These are phyloP conservation scores for Fusarium citri DNA, from an alignment of 2,329 filamentous ascomycete genomes.

Conservation along the genomic window DNA sequence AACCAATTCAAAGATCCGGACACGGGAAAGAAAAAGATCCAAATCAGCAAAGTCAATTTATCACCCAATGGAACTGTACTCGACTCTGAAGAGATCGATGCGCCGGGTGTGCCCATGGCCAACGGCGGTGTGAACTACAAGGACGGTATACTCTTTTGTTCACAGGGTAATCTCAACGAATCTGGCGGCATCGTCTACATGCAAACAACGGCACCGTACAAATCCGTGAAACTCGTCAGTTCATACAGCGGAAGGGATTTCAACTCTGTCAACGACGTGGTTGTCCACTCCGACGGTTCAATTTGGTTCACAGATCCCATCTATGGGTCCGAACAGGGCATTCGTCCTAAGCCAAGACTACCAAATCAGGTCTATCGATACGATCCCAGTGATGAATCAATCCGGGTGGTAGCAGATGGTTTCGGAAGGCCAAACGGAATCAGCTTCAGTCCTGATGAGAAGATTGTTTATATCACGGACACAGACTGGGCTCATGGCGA, in stretches of 20 bases:
- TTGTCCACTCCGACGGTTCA: slow-evolving; percentile 55
- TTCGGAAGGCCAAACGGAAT: slow-evolving; percentile 61
- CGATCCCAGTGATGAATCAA: slow-evolving; percentile 52
- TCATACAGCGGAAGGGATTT: slow-evolving; percentile 59
- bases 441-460: slow-evolving; percentile 59
- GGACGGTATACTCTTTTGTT: slow-evolving; percentile 55
- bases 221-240: slow-evolving; percentile 47
- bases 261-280: slow-evolving; percentile 63
- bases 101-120: slow-evolving; percentile 54
- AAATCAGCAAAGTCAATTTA: slow-evolving; percentile 47
- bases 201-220: slow-evolving; percentile 49
- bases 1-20: slow-evolving; percentile 45
- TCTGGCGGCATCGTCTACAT: slow-evolving; percentile 50
- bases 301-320: slow-evolving; percentile 64
- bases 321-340: slow-evolving; percentile 61
- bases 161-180: slow-evolving; percentile 50
- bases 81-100: slow-evolving; percentile 50
- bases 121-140: slow-evolving; percentile 63
- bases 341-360: slow-evolving; percentile 56
- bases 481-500: slow-evolving; percentile 52
- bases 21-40: slow-evolving; percentile 43
- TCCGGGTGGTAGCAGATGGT: slow-evolving; percentile 60
- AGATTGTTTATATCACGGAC: slow-evolving; percentile 59
- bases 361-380: slow-evolving; percentile 63
- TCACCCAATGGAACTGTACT: slow-evolving; percentile 17